Evolutionary conservation across 192 early-diverging fungal genomes (phyloP), one percentile per base, ranked within the genome.

Genomic region (Dissophora ornata): DNA sequence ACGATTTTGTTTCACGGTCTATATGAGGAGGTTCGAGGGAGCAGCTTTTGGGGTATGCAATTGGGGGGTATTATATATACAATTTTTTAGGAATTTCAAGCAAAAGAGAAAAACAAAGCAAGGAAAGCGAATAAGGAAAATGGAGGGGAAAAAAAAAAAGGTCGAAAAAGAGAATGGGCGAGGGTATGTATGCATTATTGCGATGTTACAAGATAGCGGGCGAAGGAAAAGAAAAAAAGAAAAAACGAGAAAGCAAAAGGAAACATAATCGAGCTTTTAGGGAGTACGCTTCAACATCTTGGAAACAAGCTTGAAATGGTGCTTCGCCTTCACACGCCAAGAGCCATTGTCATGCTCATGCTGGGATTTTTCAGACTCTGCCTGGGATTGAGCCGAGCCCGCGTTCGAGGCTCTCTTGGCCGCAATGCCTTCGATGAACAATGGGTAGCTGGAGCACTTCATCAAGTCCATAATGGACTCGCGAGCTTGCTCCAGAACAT

Each of bases 361-460:
- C 2, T 26, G 38, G 19, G 66, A 58, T 38, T 58, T 57, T 40
- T 68, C 59, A 25, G 61, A 63, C 26, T 70, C 68, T 11, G 68
- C 33, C 25, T 61, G 59, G 19, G 68, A 75, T n/a, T 59, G 64
- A 6, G 73, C 13, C 3, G 71, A 75, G 2, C 71, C 63, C 2
- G 62, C 50, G 49, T 33, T 66, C 15, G 73, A 77, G 28, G 65
- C 59, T n/a, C 73, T 48, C 59, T 67, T 77, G 58, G 57, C 64
- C 21, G 59, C 59, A 29, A 77, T 77, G 24, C 52, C 53, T 12
- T 77, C 73, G 18, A 77, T 16, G 40, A 77, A 77, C 58, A 77
- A 57, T 3, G 73, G 73, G 53, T 77, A 77, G 42, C 73, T 77
- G 2, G 73, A 77, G 45, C 73, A 77, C 56, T 77, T 77, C 73